Base-by-base conservation (phyloP, 192 early-diverging fungal species). In the Linnemannia elongata region DNA sequence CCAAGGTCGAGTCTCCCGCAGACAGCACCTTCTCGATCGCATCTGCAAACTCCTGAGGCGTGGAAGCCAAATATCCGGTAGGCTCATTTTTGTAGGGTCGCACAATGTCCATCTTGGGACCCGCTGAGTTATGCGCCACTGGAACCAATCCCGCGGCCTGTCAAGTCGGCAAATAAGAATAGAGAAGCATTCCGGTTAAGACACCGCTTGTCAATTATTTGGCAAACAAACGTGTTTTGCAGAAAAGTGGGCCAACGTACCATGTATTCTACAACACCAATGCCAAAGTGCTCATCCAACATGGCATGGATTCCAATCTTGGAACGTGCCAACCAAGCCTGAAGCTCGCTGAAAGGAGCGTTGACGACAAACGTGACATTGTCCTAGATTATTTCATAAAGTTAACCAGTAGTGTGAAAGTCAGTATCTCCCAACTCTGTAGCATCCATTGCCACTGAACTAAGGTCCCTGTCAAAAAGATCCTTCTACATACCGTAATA, bases 241-340 rank as follows among this genome's bases (percentile, higher is more conserved):
- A 52, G 15, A 52, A n/a, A 42, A 72, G 1, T 9, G n/a, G 6
- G 17, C 22, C n/a, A 60, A 60, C 55, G 55, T 92, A 96, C 97
- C 98, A 99, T 99, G 84, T 97, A 99, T 86, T 99, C 99, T 3
- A 99, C 96, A 66, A 99, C 93, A 39, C 96, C 95, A 78, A 99
- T 99, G 8, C 99, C 99, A 92, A 99, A 99, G 83, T 99, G 99
- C 87, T 99, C 99, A 82, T 99, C 96, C 82, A 92, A 92, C 99
- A 99, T 99, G 20, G 98, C 97, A 85, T 99, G 98, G 20, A 99
- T 66, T 7, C 98, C 99, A 70, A 99, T 88, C 69, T 92, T 90
- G 39, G 94, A 91, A 22, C 74, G 79, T 27, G 89, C 79, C 5
- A 99, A 85, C 90, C 94, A 93, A 0, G 83, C 81, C 42, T 91